Evolutionary conservation across 176 grass and related monocot genomes (phyloP).

Genomic region (Carex kokanica): DNA sequence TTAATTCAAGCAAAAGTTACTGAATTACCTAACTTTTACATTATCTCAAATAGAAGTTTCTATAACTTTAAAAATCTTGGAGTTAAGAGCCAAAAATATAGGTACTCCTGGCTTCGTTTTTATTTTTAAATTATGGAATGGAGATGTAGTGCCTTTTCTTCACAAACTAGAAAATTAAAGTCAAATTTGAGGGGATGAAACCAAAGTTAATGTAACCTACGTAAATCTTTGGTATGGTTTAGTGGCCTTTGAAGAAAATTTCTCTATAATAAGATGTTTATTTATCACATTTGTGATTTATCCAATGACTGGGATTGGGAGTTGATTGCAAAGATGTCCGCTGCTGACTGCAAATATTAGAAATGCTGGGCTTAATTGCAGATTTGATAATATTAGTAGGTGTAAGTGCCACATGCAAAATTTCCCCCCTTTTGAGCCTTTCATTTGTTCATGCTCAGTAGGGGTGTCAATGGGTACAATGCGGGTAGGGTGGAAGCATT

Average conservation of each 20-base stretch:
- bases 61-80: neutral
- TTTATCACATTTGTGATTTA: neutral
- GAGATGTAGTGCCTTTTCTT: neutral
- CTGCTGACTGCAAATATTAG: neutral
- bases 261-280: slow-evolving; percentile 1
- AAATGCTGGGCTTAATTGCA: neutral
- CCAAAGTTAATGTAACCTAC: neutral
- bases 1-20: neutral
- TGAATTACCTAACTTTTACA: neutral
- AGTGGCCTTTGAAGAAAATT: neutral
- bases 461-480: too few relatives aligned
- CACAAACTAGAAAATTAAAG: neutral
- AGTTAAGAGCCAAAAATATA: neutral
- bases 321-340: neutral
- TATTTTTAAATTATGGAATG: neutral
- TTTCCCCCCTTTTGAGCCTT: neutral
- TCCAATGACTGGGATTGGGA: neutral
- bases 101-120: neutral
- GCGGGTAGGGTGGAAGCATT: too few relatives aligned
- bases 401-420: neutral
- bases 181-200: neutral
- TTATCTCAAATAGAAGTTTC: neutral
- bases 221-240: neutral
- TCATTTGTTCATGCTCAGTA: neutral
- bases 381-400: neutral